These are phyloP conservation scores for Camillea tinctor DNA, from an alignment of 2,329 filamentous ascomycete genomes.

Conservation along the genomic window DNA sequence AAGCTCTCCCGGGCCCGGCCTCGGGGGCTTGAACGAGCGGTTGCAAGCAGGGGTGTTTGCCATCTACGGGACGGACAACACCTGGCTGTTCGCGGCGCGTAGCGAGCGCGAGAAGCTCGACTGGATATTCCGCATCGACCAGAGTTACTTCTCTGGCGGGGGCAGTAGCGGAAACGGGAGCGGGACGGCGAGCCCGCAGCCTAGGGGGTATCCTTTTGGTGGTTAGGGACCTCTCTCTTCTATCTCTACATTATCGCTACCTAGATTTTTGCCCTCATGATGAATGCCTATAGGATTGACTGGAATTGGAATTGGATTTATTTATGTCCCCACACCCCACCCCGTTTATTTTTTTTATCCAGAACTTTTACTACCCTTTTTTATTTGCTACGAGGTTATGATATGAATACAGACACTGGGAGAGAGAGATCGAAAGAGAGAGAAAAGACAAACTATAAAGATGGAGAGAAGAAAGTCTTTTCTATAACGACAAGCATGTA, in stretches of 20 bases:
- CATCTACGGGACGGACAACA: slow-evolving; percentile 90
- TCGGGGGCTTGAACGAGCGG: slow-evolving; percentile 56
- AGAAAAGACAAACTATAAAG: too few relatives aligned
- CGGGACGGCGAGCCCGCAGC: slow-evolving; percentile 38
- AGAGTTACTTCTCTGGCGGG: slow-evolving; percentile 59
- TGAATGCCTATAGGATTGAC: too few relatives aligned
- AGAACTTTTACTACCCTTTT: too few relatives aligned
- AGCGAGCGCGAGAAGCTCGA: slow-evolving; percentile 92
- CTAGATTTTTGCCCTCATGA: too few relatives aligned
- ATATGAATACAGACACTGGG: too few relatives aligned
- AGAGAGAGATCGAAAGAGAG: too few relatives aligned
- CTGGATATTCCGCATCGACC: slow-evolving; percentile 94
- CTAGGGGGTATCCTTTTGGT: slow-evolving; percentile 21
- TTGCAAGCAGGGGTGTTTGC: slow-evolving; percentile 80
- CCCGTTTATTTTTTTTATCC: too few relatives aligned
- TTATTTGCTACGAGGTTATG: too few relatives aligned
- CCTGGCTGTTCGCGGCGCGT: slow-evolving; percentile 88
- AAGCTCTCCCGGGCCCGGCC: slow-evolving; percentile 42
- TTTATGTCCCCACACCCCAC: too few relatives aligned
- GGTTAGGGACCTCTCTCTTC: slow-evolving; percentile 17
- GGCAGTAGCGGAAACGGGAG: slow-evolving; percentile 42
- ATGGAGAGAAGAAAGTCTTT: too few relatives aligned
- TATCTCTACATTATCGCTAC: slow-evolving; percentile 2
- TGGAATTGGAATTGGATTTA: too few relatives aligned
- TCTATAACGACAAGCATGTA: too few relatives aligned